Conservation (phyloP, 1,139 yeast species). For the Hyphopichia fennica region DNA sequence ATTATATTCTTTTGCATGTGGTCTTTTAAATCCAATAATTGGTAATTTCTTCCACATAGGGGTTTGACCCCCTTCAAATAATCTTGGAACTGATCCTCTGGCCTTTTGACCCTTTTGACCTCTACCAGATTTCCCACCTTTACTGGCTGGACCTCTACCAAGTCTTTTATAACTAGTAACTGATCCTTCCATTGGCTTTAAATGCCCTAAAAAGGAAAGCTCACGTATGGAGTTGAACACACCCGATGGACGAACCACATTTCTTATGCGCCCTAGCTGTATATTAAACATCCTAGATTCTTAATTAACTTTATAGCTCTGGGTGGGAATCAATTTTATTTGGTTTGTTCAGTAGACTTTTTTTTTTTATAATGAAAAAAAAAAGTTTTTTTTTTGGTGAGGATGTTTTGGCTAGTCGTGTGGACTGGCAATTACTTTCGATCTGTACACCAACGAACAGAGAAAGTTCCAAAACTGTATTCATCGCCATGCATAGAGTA, state of each 20-base stretch:
- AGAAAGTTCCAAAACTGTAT: no score
- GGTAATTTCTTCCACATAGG: constrained; percentile 89
- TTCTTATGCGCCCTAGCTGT: neutral
- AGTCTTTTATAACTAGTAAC: constrained; percentile 59
- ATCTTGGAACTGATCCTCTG: constrained; percentile 82
- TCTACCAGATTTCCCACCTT: constrained; percentile 89
- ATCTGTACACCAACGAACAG: no score
- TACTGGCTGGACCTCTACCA: constrained; percentile 95
- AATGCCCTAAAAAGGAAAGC: constrained; percentile 33
- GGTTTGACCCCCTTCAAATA: constrained; percentile 99
- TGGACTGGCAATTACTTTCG: no score
- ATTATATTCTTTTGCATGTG: constrained; percentile 47
- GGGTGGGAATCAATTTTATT: no score
- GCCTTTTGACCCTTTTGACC: constrained; percentile 99
- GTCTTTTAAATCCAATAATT: constrained; percentile 79
- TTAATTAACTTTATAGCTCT: no score
- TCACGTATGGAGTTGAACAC: constrained; percentile 14
- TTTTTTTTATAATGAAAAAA: no score
- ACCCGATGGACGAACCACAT: neutral
- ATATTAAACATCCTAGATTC: neutral
- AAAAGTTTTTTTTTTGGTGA: no score
- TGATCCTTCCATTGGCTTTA: constrained; percentile 43
- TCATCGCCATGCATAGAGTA: no score
- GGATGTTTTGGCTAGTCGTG: no score
- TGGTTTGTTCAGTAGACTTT: no score